Base-by-base conservation (phyloP, 257 asterid genomes). In the Solanum infundibuliforme region DNA sequence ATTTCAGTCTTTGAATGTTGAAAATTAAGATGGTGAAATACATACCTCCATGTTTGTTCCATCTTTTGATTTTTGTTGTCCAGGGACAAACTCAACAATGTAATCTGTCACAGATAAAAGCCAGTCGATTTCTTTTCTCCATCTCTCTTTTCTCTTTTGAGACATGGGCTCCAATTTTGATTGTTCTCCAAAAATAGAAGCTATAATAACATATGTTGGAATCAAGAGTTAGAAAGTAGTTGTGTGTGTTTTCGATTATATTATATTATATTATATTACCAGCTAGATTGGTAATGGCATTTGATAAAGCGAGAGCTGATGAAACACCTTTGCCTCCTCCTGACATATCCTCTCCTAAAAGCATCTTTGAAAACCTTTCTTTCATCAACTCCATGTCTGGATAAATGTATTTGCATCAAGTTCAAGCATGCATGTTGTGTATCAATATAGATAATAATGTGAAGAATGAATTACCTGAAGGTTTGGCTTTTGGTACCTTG, bases 321-420 rank as follows among this genome's bases (percentile, higher is more conserved):
- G 96, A 94, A 82, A 93, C 98, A n/a, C 98, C 98, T 90, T 93
- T 93, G 10, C 98, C 98, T 46, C 98, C 93, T 35, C 98, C 95
- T 5, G 98, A 94, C 96, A 93, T 93, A 81, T 93, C 98, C 92
- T 94, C 98, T 3, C 98, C 96, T 21, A 94, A 86, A 69, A 94
- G 96, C 93, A 94, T 87, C 91, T 94, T 94, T 9, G 95, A 91
- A 88, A 94, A 94, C 87, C 86, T 93, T 88, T 93, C 98, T 94
- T 91, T 93, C 96, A 94, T 94, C 91, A 90, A 48, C 2, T 95
- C 97, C 90, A 94, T 83, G 87, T 96, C 99, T 95, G 86, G 23
- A 84, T 52, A 52, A 52, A 52, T 52, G 23, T 52, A 6, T 16
- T 52, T 52, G 23, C 60, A 48, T 18, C 60, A 52, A 52, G 23